Evolutionary conservation across 1,284 basidiomycete species (phyloP), one percentile per base, ranked within the genome.

Genomic region (Sanghuangporus sanghuang): DNA sequence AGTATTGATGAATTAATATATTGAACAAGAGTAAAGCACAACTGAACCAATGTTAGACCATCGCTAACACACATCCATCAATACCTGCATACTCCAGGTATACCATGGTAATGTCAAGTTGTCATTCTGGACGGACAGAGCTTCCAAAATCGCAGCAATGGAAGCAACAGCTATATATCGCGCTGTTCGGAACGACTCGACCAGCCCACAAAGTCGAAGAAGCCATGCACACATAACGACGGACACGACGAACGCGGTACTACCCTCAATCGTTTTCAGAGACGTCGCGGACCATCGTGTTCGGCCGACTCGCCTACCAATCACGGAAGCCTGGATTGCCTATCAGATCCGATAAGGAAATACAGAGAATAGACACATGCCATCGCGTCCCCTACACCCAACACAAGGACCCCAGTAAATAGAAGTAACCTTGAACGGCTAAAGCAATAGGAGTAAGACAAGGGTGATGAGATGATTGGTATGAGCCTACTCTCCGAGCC

Each of bases 351-450:
- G 53, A 14, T 50, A 63, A 27, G 40, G 49, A 35, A 55, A 60
- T 42, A 23, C 46, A 52, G 64, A 66, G 48, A 35, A 48, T 38
- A 6, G 49, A 18, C 21, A 81, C 87, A 69, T 68, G 92, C 93
- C 71, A 97, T 75, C 6, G 96, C 93, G 76, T 99, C 97, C 8
- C 97, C 97, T 42, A 99, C 84, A 0, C 97, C 97, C 11, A 99
- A 78, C 0, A 89, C 86, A 18, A 99, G 80, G 14, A 96, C 89
- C 2, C 97, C 96, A n/a, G 94, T 96, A 71, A 91, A 92, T 69
- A 88, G 85, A 63, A 95, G 77, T 56, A 96, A 78, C 56, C 80
- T 80, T 50, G 86, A 87, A 23, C 86, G 84, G 44, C 92, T 94
- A 36, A 40, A 32, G 38, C 21, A 23, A 40, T 3, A 53, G 48